Evolutionary conservation across 83 land plant genomes (phyloP), one percentile per base, ranked within the genome.

Genomic region (Larix sibirica): DNA sequence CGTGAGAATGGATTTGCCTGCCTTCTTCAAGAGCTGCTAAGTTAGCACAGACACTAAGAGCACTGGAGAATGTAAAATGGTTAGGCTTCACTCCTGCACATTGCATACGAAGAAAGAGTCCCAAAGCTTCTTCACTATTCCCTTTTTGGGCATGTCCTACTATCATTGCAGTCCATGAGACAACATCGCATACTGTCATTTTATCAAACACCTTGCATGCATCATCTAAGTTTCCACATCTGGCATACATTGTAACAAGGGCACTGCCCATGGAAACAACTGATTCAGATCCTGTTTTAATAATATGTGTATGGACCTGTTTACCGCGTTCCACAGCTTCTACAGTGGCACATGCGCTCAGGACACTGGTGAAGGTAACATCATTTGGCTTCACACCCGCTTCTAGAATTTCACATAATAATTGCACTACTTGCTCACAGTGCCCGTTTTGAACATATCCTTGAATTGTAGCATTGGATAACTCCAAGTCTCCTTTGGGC

Each of bases 81-180:
- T 90, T 90, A 0, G 83, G 84, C 67, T 17, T 59, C 1, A 90
- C 76, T 18, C 92, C 87, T 0, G 24, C 54, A 31, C 20, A 9
- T 71, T 40, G 79, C 92, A 90, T 90, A 62, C 83, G 61, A 13
- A 26, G 69, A 42, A 90, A 26, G 70, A 87, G 44, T 17, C 66
- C 71, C 6, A 90, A 78, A 3, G 89, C 86, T 47, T 75, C 75
- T 0, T 10, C 18, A 1, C 87, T 83, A 33, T 90, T 44, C 66
- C 89, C 92, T 73, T 84, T 83, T 1, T 76, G 77, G 16, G 87
- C 59, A 70, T 81, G 85, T 21, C 92, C 89, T 9, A 85, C 59
- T 28, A 88, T 88, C 89, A 87, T 90, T 33, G 85, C 82, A 4
- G 84, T 87, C 92, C 92, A 90, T 4, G 84, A 79, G 21, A 79